Evolutionary conservation across 768 basidiomycete species (phyloP).

Genomic region (Rhizopogon vinicolor): DNA sequence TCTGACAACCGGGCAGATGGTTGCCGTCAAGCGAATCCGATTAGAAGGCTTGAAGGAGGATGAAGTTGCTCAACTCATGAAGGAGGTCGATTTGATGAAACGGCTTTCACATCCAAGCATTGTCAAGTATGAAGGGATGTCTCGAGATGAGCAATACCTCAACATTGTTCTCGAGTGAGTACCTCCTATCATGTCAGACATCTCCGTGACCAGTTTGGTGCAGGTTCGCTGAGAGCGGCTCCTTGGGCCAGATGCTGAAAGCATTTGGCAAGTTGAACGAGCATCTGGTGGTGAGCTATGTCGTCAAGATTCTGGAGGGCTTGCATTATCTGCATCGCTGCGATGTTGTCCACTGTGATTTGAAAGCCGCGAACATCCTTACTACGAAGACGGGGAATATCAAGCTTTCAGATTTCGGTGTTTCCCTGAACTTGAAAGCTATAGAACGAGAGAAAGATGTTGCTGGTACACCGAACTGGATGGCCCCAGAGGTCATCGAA

Average conservation of each 20-base stretch:
- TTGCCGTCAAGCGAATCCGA: constrained; percentile 97
- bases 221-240: constrained; percentile 96
- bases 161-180: constrained; percentile 94
- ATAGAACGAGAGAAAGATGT: constrained; percentile 85
- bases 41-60: constrained; percentile 88
- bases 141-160: constrained; percentile 79
- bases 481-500: constrained; percentile 98
- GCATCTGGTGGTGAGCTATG: constrained; percentile 85
- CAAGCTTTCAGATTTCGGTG: constrained; percentile 96
- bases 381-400: constrained; percentile 97
- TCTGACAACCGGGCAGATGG: constrained; percentile 91
- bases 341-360: constrained; percentile 94
- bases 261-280: constrained; percentile 95
- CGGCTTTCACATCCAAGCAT: constrained; percentile 90
- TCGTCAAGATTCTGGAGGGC: constrained; percentile 95
- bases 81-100: constrained; percentile 91
- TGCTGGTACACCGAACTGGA: constrained; percentile 97
- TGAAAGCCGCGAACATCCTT: constrained; percentile 98
- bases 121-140: constrained; percentile 97
- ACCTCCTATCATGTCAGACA: constrained; percentile 5
- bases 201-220: constrained; percentile 7
- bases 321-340: constrained; percentile 87
- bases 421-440: constrained; percentile 91
- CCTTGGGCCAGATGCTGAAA: constrained; percentile 87
- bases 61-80: constrained; percentile 88